Percentiles rank a stretch among this genome's conserved stretches.
These are phyloP conservation scores for Aspergillus hiratsukae DNA, from an alignment of 2,329 filamentous ascomycete genomes.

Conservation along the genomic window DNA sequence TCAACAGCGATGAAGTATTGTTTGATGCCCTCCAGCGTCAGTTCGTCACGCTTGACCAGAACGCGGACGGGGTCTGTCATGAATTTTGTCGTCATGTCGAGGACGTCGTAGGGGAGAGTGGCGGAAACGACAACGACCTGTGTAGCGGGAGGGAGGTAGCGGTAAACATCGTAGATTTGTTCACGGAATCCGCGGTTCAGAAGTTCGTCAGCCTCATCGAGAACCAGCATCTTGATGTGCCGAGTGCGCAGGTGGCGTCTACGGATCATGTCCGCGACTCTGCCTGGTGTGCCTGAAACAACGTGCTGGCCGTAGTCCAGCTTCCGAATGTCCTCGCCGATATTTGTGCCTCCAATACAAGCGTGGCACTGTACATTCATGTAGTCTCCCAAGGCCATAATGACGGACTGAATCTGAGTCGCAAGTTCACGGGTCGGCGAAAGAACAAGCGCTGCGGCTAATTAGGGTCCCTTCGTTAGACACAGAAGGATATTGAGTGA, in stretches of 20 bases:
- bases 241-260: slow-evolving; percentile 67
- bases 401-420: slow-evolving; percentile 96
- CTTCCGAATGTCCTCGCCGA: slow-evolving; percentile 95
- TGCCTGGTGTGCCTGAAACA: slow-evolving; percentile 93
- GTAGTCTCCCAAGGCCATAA: slow-evolving; percentile 99
- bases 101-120: slow-evolving; percentile 93
- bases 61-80: slow-evolving; percentile 98
- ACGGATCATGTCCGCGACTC: slow-evolving; percentile 82
- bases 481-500: not conserved
- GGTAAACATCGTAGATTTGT: slow-evolving; percentile 98
- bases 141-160: slow-evolving; percentile 90
- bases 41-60: slow-evolving; percentile 95
- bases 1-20: slow-evolving; percentile 99
- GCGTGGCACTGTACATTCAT: slow-evolving; percentile 99
- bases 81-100: slow-evolving; percentile 99
- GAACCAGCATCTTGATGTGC: slow-evolving; percentile 73
- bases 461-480: not conserved
- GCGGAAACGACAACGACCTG: slow-evolving; percentile 98
- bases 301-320: slow-evolving; percentile 97
- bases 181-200: slow-evolving; percentile 94
- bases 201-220: slow-evolving; percentile 72
- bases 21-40: slow-evolving; percentile 95
- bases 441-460: slow-evolving; percentile 68
- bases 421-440: slow-evolving; percentile 95
- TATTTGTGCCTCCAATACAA: slow-evolving; percentile 96